Percentiles rank a stretch among this genome's conserved stretches.
phyloP scores from a whole-genome alignment of 2,329 filamentous ascomycete genomes.

The Diaporthe australafricana region DNA sequence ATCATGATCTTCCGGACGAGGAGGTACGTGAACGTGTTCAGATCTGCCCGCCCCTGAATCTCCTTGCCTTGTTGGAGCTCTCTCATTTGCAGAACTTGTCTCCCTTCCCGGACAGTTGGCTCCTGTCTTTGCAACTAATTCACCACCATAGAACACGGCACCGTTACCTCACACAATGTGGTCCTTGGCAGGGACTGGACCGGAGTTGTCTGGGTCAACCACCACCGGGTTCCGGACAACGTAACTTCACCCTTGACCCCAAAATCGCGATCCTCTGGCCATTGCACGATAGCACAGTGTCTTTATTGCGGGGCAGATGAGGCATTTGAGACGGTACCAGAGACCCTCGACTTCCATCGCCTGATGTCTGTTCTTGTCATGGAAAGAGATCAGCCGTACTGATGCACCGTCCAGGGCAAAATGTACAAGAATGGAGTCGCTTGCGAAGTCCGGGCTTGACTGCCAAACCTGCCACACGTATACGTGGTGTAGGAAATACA shows the following conservation, averaged over 20 bases:
- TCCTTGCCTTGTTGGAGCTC: constrained; percentile 18
- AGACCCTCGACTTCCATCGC: not conserved
- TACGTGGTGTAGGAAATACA: not conserved
- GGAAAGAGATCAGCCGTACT: constrained; percentile 12
- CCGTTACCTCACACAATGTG: not conserved
- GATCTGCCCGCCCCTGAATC: not conserved
- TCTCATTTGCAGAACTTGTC: not conserved
- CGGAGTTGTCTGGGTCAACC: not conserved
- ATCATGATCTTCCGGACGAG: not conserved
- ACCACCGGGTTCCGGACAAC: not conserved
- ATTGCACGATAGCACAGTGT: not conserved
- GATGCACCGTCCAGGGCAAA: constrained; percentile 4
- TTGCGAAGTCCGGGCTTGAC: not conserved
- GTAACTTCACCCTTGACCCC: not conserved
- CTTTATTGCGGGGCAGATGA: not conserved
- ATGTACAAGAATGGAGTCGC: not conserved
- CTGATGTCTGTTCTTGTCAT: not conserved
- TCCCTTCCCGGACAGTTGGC: not conserved
- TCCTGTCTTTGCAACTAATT: not conserved
- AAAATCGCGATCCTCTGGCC: not conserved
- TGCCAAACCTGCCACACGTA: not conserved
- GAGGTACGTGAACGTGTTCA: not conserved
- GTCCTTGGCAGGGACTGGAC: not conserved
- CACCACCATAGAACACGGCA: not conserved
- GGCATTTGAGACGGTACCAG: constrained; percentile 13